phyloP scores from a whole-genome alignment of 352 stramenopile species.

The Peronospora farinosa region DNA sequence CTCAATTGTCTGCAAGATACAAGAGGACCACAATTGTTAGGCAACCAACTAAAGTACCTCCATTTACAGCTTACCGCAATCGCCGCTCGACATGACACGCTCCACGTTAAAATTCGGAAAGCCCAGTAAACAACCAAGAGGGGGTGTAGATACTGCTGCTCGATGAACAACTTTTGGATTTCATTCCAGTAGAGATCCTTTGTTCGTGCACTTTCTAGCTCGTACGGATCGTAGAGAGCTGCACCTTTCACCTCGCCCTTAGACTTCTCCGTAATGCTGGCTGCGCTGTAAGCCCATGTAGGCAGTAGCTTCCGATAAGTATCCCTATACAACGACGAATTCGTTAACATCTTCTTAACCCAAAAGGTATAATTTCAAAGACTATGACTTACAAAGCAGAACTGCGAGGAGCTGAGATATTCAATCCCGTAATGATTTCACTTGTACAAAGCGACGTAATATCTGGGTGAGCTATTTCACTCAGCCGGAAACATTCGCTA shows the following conservation, averaged over 20 bases:
- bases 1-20: slow-evolving; percentile 50
- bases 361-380: background rate
- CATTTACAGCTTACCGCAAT: slow-evolving; percentile 36
- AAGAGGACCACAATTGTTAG: slow-evolving; percentile 2
- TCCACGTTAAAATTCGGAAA: slow-evolving; percentile 63
- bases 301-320: slow-evolving; percentile 33
- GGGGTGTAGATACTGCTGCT: slow-evolving; percentile 59
- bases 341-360: slow-evolving; percentile 2
- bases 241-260: slow-evolving; percentile 6
- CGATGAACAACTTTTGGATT: slow-evolving; percentile 56
- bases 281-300: slow-evolving; percentile 35
- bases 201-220: slow-evolving; percentile 61
- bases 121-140: slow-evolving; percentile 60
- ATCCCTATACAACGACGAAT: slow-evolving; percentile 19
- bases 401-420: slow-evolving; percentile 15
- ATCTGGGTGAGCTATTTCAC: slow-evolving; percentile 3
- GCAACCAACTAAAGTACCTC: background rate
- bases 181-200: slow-evolving; percentile 78
- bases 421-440: slow-evolving; percentile 22
- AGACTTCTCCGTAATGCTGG: slow-evolving; percentile 20
- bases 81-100: slow-evolving; percentile 45
- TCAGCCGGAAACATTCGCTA: slow-evolving; percentile 7
- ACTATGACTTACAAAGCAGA: slow-evolving; percentile 24
- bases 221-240: slow-evolving; percentile 49
- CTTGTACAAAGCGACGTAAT: slow-evolving; percentile 24